phyloP scores from a whole-genome alignment of 805 yeast genomes.

The Ogataea parapolymorpha region DNA sequence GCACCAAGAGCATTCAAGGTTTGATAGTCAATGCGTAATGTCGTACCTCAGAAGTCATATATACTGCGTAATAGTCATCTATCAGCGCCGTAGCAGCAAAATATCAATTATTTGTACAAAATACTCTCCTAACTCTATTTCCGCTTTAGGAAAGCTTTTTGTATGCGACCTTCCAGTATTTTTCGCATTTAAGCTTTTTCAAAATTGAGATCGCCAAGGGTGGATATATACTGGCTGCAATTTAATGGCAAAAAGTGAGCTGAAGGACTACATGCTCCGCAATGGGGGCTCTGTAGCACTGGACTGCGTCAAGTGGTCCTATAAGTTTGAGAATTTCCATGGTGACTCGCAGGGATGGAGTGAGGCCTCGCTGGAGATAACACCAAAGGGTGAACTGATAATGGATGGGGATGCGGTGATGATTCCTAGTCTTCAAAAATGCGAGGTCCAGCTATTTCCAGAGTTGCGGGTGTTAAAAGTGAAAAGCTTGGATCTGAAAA shows the following conservation, averaged over 20 bases:
- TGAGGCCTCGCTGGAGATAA: slow-evolving; percentile 22
- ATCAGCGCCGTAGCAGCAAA: neutral
- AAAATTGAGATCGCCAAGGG: too few species aligned
- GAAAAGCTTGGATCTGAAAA: slow-evolving; percentile 37
- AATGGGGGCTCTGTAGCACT: slow-evolving; percentile 16
- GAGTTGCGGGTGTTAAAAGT: slow-evolving; percentile 39
- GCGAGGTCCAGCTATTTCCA: slow-evolving; percentile 25
- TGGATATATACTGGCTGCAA: too few species aligned
- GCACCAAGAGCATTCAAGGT: slow-evolving; percentile 61
- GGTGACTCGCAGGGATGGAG: slow-evolving; percentile 19
- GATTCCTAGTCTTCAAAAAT: slow-evolving; percentile 28
- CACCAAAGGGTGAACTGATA: slow-evolving; percentile 26
- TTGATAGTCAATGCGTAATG: neutral
- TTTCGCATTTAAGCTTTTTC: too few species aligned
- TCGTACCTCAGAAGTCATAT: neutral
- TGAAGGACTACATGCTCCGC: slow-evolving; percentile 4
- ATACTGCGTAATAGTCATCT: slow-evolving; percentile 1
- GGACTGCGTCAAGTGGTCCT: slow-evolving; percentile 23
- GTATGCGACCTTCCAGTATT: neutral
- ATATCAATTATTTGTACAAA: neutral
- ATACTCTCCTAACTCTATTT: slow-evolving; percentile 1
- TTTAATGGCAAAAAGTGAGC: neutral
- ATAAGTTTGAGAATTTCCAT: slow-evolving; percentile 9
- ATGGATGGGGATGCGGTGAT: slow-evolving; percentile 21
- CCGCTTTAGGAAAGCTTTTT: neutral